phyloP scores from a whole-genome alignment of 75 land plant species.

The Picea glauca region DNA sequence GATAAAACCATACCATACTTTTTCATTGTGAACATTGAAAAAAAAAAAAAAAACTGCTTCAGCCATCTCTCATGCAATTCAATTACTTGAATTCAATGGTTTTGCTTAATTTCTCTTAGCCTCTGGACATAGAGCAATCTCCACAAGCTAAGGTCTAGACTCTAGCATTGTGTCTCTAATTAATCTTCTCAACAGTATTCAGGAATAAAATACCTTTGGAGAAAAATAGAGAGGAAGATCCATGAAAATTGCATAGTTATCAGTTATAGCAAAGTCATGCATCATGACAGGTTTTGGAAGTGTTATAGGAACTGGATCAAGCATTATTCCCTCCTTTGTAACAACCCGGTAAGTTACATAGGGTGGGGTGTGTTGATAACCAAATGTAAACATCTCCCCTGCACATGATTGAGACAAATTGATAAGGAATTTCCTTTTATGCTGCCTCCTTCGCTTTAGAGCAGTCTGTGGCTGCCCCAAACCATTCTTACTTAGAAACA shows the following conservation, averaged over 20 bases:
- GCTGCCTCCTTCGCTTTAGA: neutral
- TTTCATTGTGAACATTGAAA: neutral
- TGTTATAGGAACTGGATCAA: conserved; percentile 94
- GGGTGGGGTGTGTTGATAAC: conserved; percentile 64
- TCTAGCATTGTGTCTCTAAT: too few relatives aligned
- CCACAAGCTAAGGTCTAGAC: neutral
- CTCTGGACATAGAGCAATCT: neutral
- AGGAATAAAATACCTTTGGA: conserved; percentile 55
- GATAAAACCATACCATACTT: neutral
- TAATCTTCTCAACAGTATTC: neutral
- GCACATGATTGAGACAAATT: conserved; percentile 21
- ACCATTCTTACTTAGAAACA: neutral
- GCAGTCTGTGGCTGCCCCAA: neutral
- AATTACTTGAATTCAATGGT: neutral
- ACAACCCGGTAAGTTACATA: conserved; percentile 75
- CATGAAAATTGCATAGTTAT: conserved; percentile 96
- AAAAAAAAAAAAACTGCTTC: neutral
- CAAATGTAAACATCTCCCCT: conserved; percentile 96
- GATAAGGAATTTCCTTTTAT: neutral
- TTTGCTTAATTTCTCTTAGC: neutral
- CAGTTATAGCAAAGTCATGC: conserved; percentile 99
- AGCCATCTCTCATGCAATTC: neutral
- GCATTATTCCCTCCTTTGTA: conserved; percentile 86
- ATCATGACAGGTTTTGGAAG: conserved; percentile 78
- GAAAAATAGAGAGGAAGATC: conserved; percentile 81